phyloP scores from a whole-genome alignment of 352 stramenopile genomes.

The Phytopythium chamaehyphon region DNA sequence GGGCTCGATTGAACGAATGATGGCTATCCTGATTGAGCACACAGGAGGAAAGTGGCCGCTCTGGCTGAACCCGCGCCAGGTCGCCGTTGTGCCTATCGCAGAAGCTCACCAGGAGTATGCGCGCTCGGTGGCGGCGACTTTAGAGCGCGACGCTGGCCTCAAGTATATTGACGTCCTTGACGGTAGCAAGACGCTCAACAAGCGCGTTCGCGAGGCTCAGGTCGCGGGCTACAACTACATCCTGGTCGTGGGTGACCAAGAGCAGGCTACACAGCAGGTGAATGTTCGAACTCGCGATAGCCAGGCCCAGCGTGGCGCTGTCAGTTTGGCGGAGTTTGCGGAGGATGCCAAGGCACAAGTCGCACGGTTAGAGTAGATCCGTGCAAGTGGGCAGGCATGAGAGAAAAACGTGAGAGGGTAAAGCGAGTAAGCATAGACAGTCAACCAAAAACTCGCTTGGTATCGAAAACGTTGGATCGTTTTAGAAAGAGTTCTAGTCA shows the following conservation, averaged over 20 bases:
- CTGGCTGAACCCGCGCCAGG: conserved; percentile 90
- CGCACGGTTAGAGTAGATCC: conserved; percentile 53
- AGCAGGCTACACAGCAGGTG: conserved; percentile 43
- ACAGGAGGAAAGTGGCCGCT: conserved; percentile 95
- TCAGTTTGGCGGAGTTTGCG: conserved; percentile 49
- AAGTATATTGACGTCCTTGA: conserved; percentile 72
- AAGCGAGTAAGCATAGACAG: conserved; percentile 16
- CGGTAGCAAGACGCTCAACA: conserved; percentile 82
- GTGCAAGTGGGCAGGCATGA: conserved; percentile 1
- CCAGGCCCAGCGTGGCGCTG: conserved; percentile 59
- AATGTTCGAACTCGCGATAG: conserved; percentile 85
- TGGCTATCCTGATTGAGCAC: conserved; percentile 98
- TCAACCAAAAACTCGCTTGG: conserved; percentile 3
- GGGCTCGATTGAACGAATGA: conserved; percentile 97
- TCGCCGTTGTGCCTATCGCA: conserved; percentile 67
- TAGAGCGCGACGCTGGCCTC: conserved; percentile 33
- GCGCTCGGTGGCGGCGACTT: conserved; percentile 32
- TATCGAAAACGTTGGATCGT: neutral
- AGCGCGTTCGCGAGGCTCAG: conserved; percentile 75
- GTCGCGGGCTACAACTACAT: conserved; percentile 86
- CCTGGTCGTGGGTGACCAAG: conserved; percentile 74
- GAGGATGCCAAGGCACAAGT: conserved; percentile 50
- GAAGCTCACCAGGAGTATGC: conserved; percentile 66
- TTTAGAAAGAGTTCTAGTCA: neutral
- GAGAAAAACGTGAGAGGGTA: conserved; percentile 18